Percentiles rank a stretch among this genome's conserved stretches.
Evolutionary conservation across 2,329 filamentous ascomycete species (phyloP).

Genomic region (Penicillium sp.): DNA sequence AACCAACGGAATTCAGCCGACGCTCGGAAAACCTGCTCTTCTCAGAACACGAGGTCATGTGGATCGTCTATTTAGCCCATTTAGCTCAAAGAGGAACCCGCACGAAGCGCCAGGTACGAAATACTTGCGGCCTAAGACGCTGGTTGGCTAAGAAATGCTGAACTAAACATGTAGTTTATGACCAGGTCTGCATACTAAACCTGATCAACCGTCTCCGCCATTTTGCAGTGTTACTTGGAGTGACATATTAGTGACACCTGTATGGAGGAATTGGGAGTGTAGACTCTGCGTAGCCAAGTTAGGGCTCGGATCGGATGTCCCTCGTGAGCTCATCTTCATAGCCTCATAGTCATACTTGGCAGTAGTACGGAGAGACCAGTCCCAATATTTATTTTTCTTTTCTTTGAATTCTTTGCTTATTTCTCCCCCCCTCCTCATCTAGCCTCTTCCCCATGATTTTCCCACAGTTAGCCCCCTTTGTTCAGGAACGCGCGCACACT

Average conservation of each 20-base stretch:
- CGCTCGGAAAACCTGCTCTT: constrained; percentile 24
- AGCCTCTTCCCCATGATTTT: constrained; percentile 1
- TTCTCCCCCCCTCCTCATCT: neutral
- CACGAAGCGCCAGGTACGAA: constrained; percentile 24
- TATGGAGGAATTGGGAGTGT: neutral
- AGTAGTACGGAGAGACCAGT: too few relatives aligned
- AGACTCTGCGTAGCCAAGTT: neutral
- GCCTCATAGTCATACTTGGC: too few relatives aligned
- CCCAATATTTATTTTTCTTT: neutral
- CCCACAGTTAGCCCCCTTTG: neutral
- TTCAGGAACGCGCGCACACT: constrained; percentile 7
- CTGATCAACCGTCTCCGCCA: too few relatives aligned
- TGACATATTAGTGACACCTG: neutral
- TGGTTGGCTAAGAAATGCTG: constrained; percentile 2
- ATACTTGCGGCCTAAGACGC: neutral
- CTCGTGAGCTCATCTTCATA: neutral
- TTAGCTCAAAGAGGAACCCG: constrained; percentile 12
- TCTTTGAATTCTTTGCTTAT: constrained; percentile 3
- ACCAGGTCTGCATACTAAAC: too few relatives aligned
- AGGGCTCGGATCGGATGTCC: constrained; percentile 4
- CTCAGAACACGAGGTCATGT: constrained; percentile 27
- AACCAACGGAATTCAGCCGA: constrained; percentile 6
- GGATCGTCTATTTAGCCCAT: constrained; percentile 17
- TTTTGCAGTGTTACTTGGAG: neutral
- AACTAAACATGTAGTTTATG: neutral